Conservation (phyloP, 768 basidiomycete species). For the Rubroboletus satanas region DNA sequence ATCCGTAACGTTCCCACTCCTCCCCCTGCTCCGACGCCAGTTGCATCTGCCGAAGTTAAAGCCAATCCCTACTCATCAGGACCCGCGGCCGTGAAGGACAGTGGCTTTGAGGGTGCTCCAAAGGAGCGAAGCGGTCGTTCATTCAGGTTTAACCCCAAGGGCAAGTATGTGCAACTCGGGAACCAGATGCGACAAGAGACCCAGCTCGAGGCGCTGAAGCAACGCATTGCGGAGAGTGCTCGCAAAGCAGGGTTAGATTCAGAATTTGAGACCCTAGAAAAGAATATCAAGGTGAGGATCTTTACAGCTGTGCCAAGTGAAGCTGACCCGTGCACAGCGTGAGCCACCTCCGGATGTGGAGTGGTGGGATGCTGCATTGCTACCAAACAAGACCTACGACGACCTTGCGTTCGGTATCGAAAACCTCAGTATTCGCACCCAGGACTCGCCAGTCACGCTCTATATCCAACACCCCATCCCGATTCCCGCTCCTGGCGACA, state of each 20-base stretch:
- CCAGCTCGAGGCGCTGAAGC: constrained; percentile 87
- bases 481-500: constrained; percentile 87
- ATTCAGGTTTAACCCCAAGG: constrained; percentile 89
- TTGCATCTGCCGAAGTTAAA: constrained; percentile 39
- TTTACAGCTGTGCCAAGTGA: background rate
- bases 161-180: constrained; percentile 78
- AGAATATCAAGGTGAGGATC: constrained; percentile 71
- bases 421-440: constrained; percentile 58
- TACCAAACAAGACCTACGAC: constrained; percentile 77
- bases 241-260: constrained; percentile 90
- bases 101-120: constrained; percentile 69
- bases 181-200: constrained; percentile 69
- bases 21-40: constrained; percentile 37
- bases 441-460: constrained; percentile 75
- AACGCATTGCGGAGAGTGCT: constrained; percentile 88
- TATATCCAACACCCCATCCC: constrained; percentile 98
- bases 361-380: constrained; percentile 94
- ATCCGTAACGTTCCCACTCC: constrained; percentile 70
- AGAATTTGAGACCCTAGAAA: constrained; percentile 90
- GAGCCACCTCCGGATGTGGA: constrained; percentile 85
- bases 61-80: constrained; percentile 77
- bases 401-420: constrained; percentile 61
- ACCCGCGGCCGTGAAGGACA: constrained; percentile 46
- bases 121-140: constrained; percentile 64
- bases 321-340: constrained; percentile 44